phyloP scores from a whole-genome alignment of 2,329 filamentous ascomycete genomes.

The Xylaria arbuscula region DNA sequence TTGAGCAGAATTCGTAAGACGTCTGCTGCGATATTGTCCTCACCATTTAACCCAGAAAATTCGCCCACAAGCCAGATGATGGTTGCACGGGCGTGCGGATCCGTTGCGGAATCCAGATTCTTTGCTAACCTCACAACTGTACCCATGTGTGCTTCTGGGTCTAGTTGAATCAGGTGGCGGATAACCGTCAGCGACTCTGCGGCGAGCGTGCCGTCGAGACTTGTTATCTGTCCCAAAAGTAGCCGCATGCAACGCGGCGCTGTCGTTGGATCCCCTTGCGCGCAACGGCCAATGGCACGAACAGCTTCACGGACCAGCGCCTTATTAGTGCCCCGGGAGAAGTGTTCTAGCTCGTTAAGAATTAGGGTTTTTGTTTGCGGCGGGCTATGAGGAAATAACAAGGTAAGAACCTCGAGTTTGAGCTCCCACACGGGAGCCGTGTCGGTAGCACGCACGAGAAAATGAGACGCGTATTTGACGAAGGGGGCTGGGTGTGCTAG shows the following conservation, averaged over 20 bases:
- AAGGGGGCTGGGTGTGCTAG: slow-evolving; percentile 81
- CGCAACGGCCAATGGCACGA: slow-evolving; percentile 91
- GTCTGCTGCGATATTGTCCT: slow-evolving; percentile 92
- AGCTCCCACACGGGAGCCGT: slow-evolving; percentile 85
- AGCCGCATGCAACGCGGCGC: slow-evolving; percentile 84
- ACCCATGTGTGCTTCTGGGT: slow-evolving; percentile 80
- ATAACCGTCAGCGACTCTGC: slow-evolving; percentile 96
- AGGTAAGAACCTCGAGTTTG: slow-evolving; percentile 89
- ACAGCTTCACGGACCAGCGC: slow-evolving; percentile 88
- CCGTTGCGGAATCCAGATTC: slow-evolving; percentile 88
- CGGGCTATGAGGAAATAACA: slow-evolving; percentile 88
- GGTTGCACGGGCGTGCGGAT: slow-evolving; percentile 88
- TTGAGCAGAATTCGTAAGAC: slow-evolving; percentile 89
- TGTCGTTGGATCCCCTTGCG: slow-evolving; percentile 77
- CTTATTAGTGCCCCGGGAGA: slow-evolving; percentile 79
- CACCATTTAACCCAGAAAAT: slow-evolving; percentile 81
- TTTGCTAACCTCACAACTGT: slow-evolving; percentile 92
- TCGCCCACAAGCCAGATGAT: slow-evolving; percentile 99
- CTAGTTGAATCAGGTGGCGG: slow-evolving; percentile 92
- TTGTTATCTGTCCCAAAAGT: slow-evolving; percentile 87
- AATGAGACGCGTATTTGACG: slow-evolving; percentile 87
- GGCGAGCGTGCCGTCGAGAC: slow-evolving; percentile 85
- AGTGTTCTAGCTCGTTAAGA: slow-evolving; percentile 92
- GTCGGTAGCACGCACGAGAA: slow-evolving; percentile 85
- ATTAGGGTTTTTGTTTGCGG: slow-evolving; percentile 84